Evolutionary conservation across 2,329 filamentous ascomycete species (phyloP), one percentile per base, ranked within the genome.

Genomic region (Sporothrix mexicana): DNA sequence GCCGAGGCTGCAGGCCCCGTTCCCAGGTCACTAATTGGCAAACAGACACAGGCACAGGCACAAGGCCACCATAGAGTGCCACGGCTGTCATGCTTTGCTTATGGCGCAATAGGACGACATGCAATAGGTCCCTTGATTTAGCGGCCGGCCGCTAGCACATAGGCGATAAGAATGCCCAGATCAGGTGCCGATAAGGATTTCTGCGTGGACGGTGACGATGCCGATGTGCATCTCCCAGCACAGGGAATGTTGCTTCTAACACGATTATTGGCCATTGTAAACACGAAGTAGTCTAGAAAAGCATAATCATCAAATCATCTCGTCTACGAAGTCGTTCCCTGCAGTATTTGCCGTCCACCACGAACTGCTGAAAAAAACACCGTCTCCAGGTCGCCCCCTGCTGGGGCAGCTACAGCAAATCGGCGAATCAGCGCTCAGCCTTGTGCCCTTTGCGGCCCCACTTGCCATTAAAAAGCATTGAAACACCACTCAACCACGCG

Each of bases 181-280:
- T 75, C 75, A 75, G 72, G 75, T 76, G 73, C 69, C 51, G 75
- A 76, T 76, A 76, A 76, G 74, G 23, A 70, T 36, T 25, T 73
- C 62, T 41, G 53, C 23, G 55, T 13, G 20, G 53, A 2, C 36
- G n/a, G 59, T 64, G 36, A 64, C 59, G 41, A 17, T n/a, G 12
- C 20, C 4, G 10, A 64, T 10, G 9, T 43, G 10, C 7, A 2
- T 10, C 36, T 23, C 30, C 30, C 30, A 36, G 1, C 17, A 12
- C 6, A 30, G 13, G 17, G 17, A 17, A 45, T 0, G 36, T 20
- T 12, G 17, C 59, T 62, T 43, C 30, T 36, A 20, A 10, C 9
- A 9, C 9, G 17, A 12, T 43, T 6, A 6, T 36, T 36, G 5
- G 30, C 5, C 1, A 5, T 36, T 5, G 30, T 36, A 36, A 36